Evolutionary conservation across 768 basidiomycete species (phyloP), one percentile per base, ranked within the genome.

Genomic region (Hericium alpestre): DNA sequence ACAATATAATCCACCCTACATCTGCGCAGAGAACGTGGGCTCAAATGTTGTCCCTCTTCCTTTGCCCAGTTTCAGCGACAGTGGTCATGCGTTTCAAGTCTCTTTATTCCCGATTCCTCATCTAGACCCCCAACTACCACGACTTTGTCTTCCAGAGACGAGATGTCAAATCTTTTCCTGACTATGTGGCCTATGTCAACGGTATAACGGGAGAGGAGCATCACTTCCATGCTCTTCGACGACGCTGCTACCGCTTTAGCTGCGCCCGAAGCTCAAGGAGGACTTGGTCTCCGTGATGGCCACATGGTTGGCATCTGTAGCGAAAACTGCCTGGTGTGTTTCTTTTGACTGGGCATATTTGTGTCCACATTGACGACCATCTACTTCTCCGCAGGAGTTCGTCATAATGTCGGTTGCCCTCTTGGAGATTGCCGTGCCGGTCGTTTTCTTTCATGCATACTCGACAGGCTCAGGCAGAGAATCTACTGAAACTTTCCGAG

Each of bases 261-360:
- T 20, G 32, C 61, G 3, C 78, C 5, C 57, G n/a, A 70, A 12
- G 61, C 69, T 0, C 65, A 76, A 16, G 84, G 84, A 0, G 85
- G 87, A 0, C 70, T 86, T 1, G 84, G 78, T 0, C 64, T 90
- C 11, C 9, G 46, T 6, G 63, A 67, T 43, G 71, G 76, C 0
- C 83, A 86, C 54, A 78, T 87, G 22, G 74, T 88, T 18, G 88
- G 85, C 6, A 79, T 90, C 15, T 76, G 88, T 65, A 80, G 79
- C 67, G 77, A 84, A 49, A 90, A 90, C 65, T 83, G 78, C 38
- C 65, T 82, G 66, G 88, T 87, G 68, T 60, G 80, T 67, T 37
- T 37, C 38, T 13, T 32, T 56, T 15, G n/a, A 38, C 23, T 55
- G 8, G 37, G n/a, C n/a, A n/a, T n/a, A n/a, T n/a, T n/a, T n/a